Evolutionary conservation across 306 rosid genomes (phyloP), one percentile per base, ranked within the genome.

Genomic region (Cicer yamashitae): DNA sequence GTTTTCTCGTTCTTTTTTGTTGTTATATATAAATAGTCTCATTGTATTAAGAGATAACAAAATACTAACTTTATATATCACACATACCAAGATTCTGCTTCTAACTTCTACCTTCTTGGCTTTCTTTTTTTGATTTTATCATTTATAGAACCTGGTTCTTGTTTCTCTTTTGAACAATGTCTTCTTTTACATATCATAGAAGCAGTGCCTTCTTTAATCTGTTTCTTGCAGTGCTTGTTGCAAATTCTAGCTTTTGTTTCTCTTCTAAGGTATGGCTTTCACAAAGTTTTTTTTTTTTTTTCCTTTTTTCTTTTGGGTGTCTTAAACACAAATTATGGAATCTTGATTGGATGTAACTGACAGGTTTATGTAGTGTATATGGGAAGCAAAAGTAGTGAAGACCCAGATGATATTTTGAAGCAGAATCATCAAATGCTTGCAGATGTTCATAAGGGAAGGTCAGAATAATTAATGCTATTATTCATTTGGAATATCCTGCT

Each of bases 351-450:
- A 7, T 78, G 70, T 54, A 70, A 87, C 69, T 79, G 60, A 20
- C 83, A 91, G 93, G 96, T 87, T 71, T 89, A 86, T 87, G 90
- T 91, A 0, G 93, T 87, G 64, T 91, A 91, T 56, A 91, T 91
- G 91, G 96, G 96, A 86, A 89, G 88, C 90, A 86, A 82, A 48
- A 86, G 86, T 79, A 86, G 83, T 0, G 77, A 82, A 72, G 82
- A 86, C 66, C 79, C 92, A 65, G 90, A 72, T 57, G 89, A 86
- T 62, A 78, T 82, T 84, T 66, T 89, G 85, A 76, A 67, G 43
- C 88, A 86, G 13, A 78, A 86, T 61, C 93, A 89, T 82, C 87
- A 89, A 61, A 89, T 91, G 54, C 89, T 91, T 74, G 83, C 91
- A 75, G 25, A 84, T 65, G 96, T 91, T 77, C 91, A 91, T 20